Evolutionary conservation across 139 green algal species (phyloP), one percentile per base, ranked within the genome.

Genomic region (Yamagishiella unicocca): DNA sequence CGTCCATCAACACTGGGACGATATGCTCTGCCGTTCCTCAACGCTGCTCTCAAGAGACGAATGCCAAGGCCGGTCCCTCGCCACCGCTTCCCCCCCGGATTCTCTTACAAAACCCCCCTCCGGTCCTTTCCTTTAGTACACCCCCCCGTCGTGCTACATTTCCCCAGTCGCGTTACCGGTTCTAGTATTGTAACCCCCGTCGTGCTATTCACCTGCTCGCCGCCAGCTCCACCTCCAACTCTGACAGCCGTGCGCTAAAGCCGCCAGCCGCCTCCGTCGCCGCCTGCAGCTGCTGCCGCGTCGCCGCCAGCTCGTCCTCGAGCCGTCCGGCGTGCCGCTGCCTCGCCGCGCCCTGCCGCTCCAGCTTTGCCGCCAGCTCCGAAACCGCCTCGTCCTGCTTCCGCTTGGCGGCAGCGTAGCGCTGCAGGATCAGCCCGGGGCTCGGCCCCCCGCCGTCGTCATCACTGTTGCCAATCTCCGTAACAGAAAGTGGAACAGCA

Each of bases 161-260:
- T n/a, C n/a, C n/a, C n/a, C n/a, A n/a, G n/a, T n/a, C n/a, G n/a
- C n/a, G n/a, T n/a, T n/a, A n/a, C n/a, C n/a, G n/a, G n/a, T n/a
- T n/a, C n/a, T n/a, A n/a, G n/a, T n/a, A n/a, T n/a, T n/a, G n/a
- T n/a, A n/a, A n/a, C n/a, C n/a, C n/a, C n/a, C n/a, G n/a, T n/a
- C n/a, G n/a, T n/a, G 50, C 33, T 55, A n/a, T n/a, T 90, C 7
- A 46, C 66, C 66, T 74, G 66, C 66, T 74, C 33, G 66, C 66
- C 33, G 54, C 70, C 38, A 78, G 40, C 70, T 78, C 38, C 70
- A 4, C 24, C 70, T 78, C 38, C 70, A 78, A 17, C 38, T 31
- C 70, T 24, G 24, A 12, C 40, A 33, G 9, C 40, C 70, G 40
- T 27, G 40, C 70, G 38, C 2, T 33, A 38, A 33, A 22, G 38